Evolutionary conservation across 495 filamentous ascomycete genomes (phyloP), one percentile per base, ranked within the genome.

Genomic region (Hyaloscypha bicolor): DNA sequence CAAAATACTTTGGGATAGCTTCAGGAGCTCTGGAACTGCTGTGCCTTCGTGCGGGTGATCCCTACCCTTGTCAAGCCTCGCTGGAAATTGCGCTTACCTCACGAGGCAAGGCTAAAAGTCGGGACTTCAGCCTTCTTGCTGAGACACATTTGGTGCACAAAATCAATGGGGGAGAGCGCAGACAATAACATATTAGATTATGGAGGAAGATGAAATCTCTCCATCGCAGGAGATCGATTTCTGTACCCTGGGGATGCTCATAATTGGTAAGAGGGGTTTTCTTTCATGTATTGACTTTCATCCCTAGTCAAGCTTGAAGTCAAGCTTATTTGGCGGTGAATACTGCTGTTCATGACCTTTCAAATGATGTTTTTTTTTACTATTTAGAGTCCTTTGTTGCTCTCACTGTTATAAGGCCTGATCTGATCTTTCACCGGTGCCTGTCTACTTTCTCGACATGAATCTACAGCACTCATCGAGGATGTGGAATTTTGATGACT

Each of bases 161-260:
- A 56, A 32, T 56, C 53, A 25, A 56, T 56, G 53, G 53, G 30
- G 30, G 21, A 56, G 22, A 29, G 30, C 53, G 8, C 53, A 29
- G 22, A 25, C 42, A 48, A 48, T 48, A 1, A 48, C 42, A 48
- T 14, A 48, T 19, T 56, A 9, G 9, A 42, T 12, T 33, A 70
- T 63, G 68, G 65, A 59, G 37, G 66, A 67, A 33, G 55, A 71
- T 19, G 66, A 55, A 16, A 22, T 68, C 4, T 66, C 66, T 57
- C 58, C 62, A 29, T 33, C 37, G 35, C 80, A 81, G 62, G 79
- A 79, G 68, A 86, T 93, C 58, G 91, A 93, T 66, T 93, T 97
- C 73, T 90, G 90, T 70, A 96, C 94, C 1, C 75, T 98, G 73
- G 94, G 93, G 73, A 97, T 97, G 94, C 94, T 97, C 72, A 97